Conservation (phyloP, 1,284 basidiomycete species). For the Singerocomus rubriflavus region DNA sequence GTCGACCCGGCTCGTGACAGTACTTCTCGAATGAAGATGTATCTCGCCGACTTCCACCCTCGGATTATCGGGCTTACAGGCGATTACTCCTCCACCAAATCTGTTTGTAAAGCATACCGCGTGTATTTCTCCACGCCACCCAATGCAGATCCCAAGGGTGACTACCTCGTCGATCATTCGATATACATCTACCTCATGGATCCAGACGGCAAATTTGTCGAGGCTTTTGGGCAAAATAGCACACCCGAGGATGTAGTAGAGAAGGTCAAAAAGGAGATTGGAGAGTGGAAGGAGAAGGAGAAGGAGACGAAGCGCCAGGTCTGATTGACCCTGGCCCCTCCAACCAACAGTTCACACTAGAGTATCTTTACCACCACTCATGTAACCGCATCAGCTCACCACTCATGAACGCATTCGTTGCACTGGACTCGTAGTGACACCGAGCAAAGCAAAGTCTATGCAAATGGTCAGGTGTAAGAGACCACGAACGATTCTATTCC, state of each 20-base stretch:
- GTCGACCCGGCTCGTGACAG: constrained; percentile 95
- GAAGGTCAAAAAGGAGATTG: constrained; percentile 58
- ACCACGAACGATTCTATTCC: constrained; percentile 24
- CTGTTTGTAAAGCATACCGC: constrained; percentile 91
- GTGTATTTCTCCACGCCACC: constrained; percentile 99
- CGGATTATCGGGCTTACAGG: constrained; percentile 88
- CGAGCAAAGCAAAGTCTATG: constrained; percentile 11
- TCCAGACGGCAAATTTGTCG: constrained; percentile 90
- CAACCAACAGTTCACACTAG: not conserved
- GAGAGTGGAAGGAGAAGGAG: constrained; percentile 57
- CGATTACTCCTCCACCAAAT: constrained; percentile 81
- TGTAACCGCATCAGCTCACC: constrained; percentile 17
- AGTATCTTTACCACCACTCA: constrained; percentile 6
- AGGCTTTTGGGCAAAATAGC: constrained; percentile 91
- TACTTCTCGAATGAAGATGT: constrained; percentile 55
- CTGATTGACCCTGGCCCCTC: constrained; percentile 17
- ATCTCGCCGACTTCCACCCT: constrained; percentile 86
- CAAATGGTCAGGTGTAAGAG: constrained; percentile 15
- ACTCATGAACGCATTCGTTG: constrained; percentile 15
- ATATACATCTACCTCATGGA: constrained; percentile 99
- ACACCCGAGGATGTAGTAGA: constrained; percentile 68
- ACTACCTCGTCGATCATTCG: constrained; percentile 96
- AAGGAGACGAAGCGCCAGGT: constrained; percentile 36
- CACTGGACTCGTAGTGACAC: not conserved
- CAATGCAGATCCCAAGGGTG: constrained; percentile 78